Percentiles rank a stretch among this genome's conserved stretches.
These are phyloP conservation scores for Venturia oleaginea DNA, from an alignment of 2,329 filamentous ascomycete species.

Conservation along the genomic window DNA sequence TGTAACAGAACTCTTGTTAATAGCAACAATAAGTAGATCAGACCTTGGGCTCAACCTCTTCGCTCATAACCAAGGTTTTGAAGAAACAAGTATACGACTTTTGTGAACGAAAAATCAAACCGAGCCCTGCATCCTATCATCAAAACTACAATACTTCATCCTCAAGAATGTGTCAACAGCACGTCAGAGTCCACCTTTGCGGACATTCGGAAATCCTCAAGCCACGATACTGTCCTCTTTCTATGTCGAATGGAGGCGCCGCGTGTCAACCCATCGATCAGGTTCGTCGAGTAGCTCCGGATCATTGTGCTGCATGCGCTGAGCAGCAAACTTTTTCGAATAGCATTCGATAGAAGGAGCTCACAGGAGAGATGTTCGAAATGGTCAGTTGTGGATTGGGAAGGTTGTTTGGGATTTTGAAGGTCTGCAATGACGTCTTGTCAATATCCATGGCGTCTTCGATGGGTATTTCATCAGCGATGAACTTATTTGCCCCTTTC, in stretches of 20 bases:
- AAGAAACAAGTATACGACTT: neutral
- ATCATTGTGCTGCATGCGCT: constrained; percentile 3
- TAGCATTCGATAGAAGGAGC: neutral
- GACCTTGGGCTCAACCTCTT: neutral
- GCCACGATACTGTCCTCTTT: constrained; percentile 12
- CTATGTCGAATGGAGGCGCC: constrained; percentile 10
- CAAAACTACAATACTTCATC: neutral
- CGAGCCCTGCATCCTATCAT: neutral
- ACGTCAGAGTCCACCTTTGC: constrained; percentile 11
- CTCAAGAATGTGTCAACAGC: constrained; percentile 14
- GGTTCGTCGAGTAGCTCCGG: constrained; percentile 6
- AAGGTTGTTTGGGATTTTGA: neutral
- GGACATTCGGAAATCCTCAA: constrained; percentile 12
- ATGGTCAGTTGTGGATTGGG: neutral
- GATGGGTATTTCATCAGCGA: neutral
- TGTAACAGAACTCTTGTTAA: neutral
- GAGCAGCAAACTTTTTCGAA: constrained; percentile 2
- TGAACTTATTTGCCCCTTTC: neutral
- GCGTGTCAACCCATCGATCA: constrained; percentile 9
- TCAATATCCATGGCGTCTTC: neutral
- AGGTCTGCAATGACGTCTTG: neutral
- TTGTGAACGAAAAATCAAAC: neutral
- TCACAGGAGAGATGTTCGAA: too few species aligned
- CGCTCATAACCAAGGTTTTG: neutral
- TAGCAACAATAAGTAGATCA: neutral